phyloP scores from a whole-genome alignment of 108 stramenopile genomes.

The Asterionellopsis glacialis region DNA sequence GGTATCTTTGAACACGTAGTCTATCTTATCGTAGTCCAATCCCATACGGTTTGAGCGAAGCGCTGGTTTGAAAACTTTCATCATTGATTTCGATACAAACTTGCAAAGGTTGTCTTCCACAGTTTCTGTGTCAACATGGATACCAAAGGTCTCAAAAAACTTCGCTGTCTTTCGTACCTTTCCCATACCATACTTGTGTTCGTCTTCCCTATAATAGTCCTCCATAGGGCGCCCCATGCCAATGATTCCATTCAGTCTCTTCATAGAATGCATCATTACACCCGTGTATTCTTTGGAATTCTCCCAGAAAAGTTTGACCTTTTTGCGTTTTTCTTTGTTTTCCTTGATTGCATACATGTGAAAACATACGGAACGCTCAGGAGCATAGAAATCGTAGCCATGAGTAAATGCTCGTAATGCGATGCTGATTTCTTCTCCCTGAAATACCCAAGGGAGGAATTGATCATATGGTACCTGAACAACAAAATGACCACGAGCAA shows the following conservation, averaged over 20 bases:
- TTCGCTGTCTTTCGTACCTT: conserved; percentile 54
- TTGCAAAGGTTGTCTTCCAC: conserved; percentile 76
- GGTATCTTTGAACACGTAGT: conserved; percentile 48
- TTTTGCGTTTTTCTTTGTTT: conserved; percentile 48
- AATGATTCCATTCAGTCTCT: conserved; percentile 77
- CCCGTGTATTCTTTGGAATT: conserved; percentile 60
- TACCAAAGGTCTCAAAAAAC: conserved; percentile 80
- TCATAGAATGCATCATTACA: conserved; percentile 61
- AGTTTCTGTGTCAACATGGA: conserved; percentile 67
- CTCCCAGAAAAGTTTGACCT: conserved; percentile 79
- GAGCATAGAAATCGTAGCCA: conserved; percentile 87
- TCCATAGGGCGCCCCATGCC: conserved; percentile 49
- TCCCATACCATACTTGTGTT: conserved; percentile 72
- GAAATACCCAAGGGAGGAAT: conserved; percentile 73
- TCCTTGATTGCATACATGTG: conserved; percentile 80
- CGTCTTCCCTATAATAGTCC: conserved; percentile 50
- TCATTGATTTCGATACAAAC: conserved; percentile 84
- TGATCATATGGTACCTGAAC: conserved; percentile 88
- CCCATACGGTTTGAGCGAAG: conserved; percentile 72
- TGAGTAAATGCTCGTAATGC: conserved; percentile 78
- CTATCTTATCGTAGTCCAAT: conserved; percentile 57
- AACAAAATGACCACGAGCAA: conserved; percentile 84
- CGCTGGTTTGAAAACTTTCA: conserved; percentile 55
- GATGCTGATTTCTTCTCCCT: conserved; percentile 81
- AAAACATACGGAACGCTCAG: conserved; percentile 69